phyloP scores from a whole-genome alignment of 2,329 filamentous ascomycete genomes.

The Sporothrix curviconia region DNA sequence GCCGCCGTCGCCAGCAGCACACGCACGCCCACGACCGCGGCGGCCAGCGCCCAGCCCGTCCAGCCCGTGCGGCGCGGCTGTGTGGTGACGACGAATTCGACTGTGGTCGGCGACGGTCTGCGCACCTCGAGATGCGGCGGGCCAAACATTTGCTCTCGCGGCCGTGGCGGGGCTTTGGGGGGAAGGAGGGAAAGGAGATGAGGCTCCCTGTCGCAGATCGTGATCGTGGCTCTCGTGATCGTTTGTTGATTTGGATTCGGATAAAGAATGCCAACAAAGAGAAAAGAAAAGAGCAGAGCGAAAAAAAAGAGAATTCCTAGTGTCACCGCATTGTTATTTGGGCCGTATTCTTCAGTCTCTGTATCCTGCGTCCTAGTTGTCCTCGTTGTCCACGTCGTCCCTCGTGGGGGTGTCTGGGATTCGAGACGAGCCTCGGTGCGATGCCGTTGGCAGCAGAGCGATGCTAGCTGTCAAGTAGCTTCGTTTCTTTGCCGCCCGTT shows the following conservation, averaged over 20 bases:
- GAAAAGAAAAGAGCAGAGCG: background rate
- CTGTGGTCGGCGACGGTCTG: conserved; percentile 78
- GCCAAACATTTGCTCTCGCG: conserved; percentile 49
- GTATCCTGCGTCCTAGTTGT: too few species aligned
- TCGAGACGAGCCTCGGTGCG: too few species aligned
- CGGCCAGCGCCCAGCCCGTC: conserved; percentile 33
- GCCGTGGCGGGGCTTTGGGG: too few species aligned
- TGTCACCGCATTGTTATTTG: too few species aligned
- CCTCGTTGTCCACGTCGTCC: too few species aligned
- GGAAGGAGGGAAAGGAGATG: background rate
- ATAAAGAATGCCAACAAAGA: background rate
- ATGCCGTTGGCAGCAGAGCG: background rate
- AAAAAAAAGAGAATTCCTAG: too few species aligned
- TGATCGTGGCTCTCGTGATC: background rate
- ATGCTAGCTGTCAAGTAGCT: background rate
- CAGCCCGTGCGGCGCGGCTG: conserved; percentile 39
- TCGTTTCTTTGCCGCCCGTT: background rate
- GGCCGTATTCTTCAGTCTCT: too few species aligned
- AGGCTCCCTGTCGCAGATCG: background rate
- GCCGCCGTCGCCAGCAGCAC: conserved; percentile 36
- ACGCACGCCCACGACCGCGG: conserved; percentile 38
- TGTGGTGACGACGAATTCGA: conserved; percentile 86
- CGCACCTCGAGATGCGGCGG: conserved; percentile 54
- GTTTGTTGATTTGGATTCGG: background rate
- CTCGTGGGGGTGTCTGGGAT: too few species aligned